Evolutionary conservation across 2,329 filamentous ascomycete genomes (phyloP).

Genomic region (Microsporum audouinii): DNA sequence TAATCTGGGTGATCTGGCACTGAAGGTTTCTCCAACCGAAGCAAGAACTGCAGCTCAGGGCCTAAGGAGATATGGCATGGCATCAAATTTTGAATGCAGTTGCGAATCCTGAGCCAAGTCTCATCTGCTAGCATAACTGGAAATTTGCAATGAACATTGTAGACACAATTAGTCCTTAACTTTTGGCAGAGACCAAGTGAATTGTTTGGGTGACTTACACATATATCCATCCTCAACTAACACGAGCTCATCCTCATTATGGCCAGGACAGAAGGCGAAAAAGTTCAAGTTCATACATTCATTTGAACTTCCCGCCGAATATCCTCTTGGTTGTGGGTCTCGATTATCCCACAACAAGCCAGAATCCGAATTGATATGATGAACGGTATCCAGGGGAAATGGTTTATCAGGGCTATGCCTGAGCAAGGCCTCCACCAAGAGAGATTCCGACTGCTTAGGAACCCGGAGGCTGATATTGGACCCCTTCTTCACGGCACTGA

Average conservation of each 20-base stretch:
- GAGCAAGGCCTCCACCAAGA: slow-evolving; percentile 4
- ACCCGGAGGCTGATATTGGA: slow-evolving; percentile 6
- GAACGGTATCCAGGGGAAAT: slow-evolving; percentile 8
- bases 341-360: slow-evolving; percentile 10
- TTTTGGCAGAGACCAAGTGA: neutral
- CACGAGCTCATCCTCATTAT: slow-evolving; percentile 7
- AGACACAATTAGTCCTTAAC: neutral
- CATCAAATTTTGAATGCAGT: slow-evolving; percentile 5
- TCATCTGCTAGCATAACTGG: slow-evolving; percentile 8
- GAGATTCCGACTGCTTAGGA: slow-evolving; percentile 2
- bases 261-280: slow-evolving; percentile 10
- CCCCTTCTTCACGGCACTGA: slow-evolving; percentile 8
- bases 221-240: slow-evolving; percentile 10
- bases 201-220: slow-evolving; percentile 4
- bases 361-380: slow-evolving; percentile 8
- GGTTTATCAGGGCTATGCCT: slow-evolving; percentile 1
- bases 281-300: slow-evolving; percentile 11
- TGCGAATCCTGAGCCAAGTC: slow-evolving; percentile 7
- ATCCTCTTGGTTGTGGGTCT: slow-evolving; percentile 4
- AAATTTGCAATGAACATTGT: neutral
- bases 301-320: slow-evolving; percentile 8
- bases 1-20: neutral
- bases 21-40: slow-evolving; percentile 2
- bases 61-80: slow-evolving; percentile 1
- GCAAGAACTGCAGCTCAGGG: neutral